phyloP scores from a whole-genome alignment of 768 basidiomycete species.

The Podaxis sp. region DNA sequence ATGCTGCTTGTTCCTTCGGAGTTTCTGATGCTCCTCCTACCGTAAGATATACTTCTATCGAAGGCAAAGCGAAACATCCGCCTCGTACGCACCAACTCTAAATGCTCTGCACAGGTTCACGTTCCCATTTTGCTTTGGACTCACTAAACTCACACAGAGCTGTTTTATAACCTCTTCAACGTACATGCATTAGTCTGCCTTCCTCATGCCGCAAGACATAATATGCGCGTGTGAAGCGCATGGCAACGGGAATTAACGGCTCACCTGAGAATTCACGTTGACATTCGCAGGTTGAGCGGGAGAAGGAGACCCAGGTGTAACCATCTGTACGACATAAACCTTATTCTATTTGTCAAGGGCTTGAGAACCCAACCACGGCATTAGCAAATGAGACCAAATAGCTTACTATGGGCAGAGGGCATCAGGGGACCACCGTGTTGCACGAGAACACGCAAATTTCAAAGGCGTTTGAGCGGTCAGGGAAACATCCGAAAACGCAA shows the following conservation, averaged over 20 bases:
- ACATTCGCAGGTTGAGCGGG: slow-evolving; percentile 8
- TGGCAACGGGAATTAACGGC: neutral
- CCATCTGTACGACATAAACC: neutral
- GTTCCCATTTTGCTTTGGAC: no score
- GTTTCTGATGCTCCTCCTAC: neutral
- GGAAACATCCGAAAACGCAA: neutral
- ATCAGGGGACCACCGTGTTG: neutral
- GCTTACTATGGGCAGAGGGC: slow-evolving; percentile 5
- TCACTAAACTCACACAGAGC: neutral
- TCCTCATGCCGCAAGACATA: neutral
- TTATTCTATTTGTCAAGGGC: slow-evolving; percentile 6
- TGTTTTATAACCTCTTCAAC: neutral
- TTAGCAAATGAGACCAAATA: neutral
- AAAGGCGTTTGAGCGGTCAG: slow-evolving; percentile 5
- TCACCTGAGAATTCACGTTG: neutral
- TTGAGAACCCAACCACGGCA: neutral
- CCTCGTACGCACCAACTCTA: no score
- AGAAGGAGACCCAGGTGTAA: neutral
- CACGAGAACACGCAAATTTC: neutral
- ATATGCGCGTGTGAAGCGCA: neutral
- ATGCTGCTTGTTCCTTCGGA: neutral
- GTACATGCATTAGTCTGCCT: neutral
- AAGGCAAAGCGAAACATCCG: no score
- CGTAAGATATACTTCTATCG: no score
- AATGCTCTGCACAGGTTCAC: no score